Evolutionary conservation across 148 eudicot species (phyloP).

Genomic region (Polygonum aviculare): DNA sequence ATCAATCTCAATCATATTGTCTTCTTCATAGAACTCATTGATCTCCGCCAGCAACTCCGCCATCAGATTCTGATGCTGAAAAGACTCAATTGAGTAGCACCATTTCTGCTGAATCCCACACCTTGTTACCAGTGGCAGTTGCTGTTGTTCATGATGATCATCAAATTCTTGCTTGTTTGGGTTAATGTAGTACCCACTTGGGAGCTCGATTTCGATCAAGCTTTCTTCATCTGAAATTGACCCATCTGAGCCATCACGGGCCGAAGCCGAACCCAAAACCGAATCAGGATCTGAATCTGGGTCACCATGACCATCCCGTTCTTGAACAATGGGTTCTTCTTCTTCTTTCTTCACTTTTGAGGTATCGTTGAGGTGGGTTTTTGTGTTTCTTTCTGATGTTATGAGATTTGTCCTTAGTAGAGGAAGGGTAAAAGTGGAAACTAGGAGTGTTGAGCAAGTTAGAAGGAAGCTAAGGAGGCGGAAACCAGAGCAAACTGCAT

Average conservation of each 20-base stretch:
- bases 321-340: neutral
- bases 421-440: neutral
- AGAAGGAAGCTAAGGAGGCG: neutral
- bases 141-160: neutral
- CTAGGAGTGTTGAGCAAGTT: neutral
- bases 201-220: conserved; percentile 70
- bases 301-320: neutral
- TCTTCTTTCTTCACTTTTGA: neutral
- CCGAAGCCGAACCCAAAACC: neutral
- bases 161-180: conserved; percentile 16
- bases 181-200: conserved; percentile 48
- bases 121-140: conserved; percentile 7
- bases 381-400: neutral
- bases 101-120: conserved; percentile 23
- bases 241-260: conserved; percentile 33
- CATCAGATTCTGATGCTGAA: conserved; percentile 25
- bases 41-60: conserved; percentile 27
- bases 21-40: conserved; percentile 61
- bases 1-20: conserved; percentile 84
- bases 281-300: neutral
- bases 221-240: conserved; percentile 90
- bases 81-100: conserved; percentile 20
- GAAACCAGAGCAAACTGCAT: neutral
- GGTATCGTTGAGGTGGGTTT: neutral
- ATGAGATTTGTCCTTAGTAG: neutral